Base-by-base conservation (phyloP, 2,329 filamentous ascomycete genomes). In the Cercospora sesami region DNA sequence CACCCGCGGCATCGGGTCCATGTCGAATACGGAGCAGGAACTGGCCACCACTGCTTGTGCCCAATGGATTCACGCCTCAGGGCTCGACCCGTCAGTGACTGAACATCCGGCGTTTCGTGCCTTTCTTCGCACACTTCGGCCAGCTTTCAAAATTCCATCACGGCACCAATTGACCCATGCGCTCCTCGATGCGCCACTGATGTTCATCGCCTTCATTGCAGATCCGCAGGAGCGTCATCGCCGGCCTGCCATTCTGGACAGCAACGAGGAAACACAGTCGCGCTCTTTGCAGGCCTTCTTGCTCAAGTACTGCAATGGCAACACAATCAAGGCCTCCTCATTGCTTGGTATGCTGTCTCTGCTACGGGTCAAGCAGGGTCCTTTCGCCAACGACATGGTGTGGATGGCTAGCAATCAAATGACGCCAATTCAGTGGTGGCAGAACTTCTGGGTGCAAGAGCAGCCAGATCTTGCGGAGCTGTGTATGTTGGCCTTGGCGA, bases 331-430 rank as follows among this genome's bases (percentile, higher is more conserved):
- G 48, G 70, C 72, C 2, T 65, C 72, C 2, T 57, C 60, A 1
- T 59, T 73, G 21, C 70, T 73, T 18, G 72, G 66, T 12, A 66
- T 73, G 65, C 67, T 73, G 18, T 73, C 72, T 16, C 60, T 73
- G 14, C 70, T 73, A n/a, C 64, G 72, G 5, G 69, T 72, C 55
- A 73, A 72, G 63, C 69, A 71, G 42, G 72, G 72, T 1, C 70
- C 70, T 0, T 73, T 73, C 58, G 66, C 63, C 60, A 73, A 73
- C 33, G 69, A 73, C 42, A 72, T 73, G 72, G 51, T 72, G 45
- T 73, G 72, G 72, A 71, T 73, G 64, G 72, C 72, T 3, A 70
- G 68, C n/a, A 67, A 73, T 16, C 72, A 73, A 39, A 71, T 73
- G 67, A 69, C 69, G 1, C 69, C 72, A 0, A 72, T 73, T 39